Evolutionary conservation across 352 stramenopile species (phyloP).

Genomic region (Phytopythium oedochilum): DNA sequence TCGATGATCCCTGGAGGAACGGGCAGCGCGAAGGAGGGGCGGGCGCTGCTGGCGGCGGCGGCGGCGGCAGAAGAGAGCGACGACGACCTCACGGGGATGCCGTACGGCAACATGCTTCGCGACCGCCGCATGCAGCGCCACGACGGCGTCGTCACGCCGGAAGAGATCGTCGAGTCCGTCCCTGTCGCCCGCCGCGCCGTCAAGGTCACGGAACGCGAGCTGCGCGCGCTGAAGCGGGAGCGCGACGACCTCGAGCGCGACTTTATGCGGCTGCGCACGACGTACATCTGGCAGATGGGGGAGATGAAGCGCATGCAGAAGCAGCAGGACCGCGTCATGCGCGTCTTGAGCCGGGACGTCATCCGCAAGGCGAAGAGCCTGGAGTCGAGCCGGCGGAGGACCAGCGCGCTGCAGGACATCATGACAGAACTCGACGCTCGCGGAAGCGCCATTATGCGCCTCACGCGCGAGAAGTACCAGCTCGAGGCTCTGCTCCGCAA

Average conservation of each 20-base stretch:
- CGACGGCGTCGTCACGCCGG: slow-evolving; percentile 50
- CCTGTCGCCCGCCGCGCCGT: slow-evolving; percentile 60
- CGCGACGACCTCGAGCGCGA: slow-evolving; percentile 71
- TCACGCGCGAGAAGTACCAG: slow-evolving; percentile 63
- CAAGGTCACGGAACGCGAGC: slow-evolving; percentile 69
- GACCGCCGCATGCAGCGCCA: slow-evolving; percentile 31
- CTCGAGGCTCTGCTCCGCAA: slow-evolving; percentile 44
- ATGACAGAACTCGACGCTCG: slow-evolving; percentile 72
- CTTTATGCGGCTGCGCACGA: slow-evolving; percentile 64
- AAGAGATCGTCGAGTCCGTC: slow-evolving; percentile 72
- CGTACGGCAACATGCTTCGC: slow-evolving; percentile 19
- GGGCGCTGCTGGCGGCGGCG: slow-evolving; percentile 12
- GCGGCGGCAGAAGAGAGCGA: slow-evolving; percentile 20
- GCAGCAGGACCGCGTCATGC: slow-evolving; percentile 58
- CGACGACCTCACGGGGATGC: slow-evolving; percentile 12
- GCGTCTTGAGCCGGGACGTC: slow-evolving; percentile 34
- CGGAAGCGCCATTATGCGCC: slow-evolving; percentile 40
- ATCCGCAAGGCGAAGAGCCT: slow-evolving; percentile 46
- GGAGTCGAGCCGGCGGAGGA: slow-evolving; percentile 64
- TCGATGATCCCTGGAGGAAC: slow-evolving; percentile 11
- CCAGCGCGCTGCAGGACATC: slow-evolving; percentile 71
- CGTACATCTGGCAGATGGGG: slow-evolving; percentile 54
- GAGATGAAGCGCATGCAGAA: slow-evolving; percentile 73
- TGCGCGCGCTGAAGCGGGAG: slow-evolving; percentile 61
- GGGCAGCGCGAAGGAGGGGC: neutral